Percentiles rank a stretch among this genome's conserved stretches.
phyloP scores from a whole-genome alignment of 495 filamentous ascomycete genomes.

The Podospora tetraspora region DNA sequence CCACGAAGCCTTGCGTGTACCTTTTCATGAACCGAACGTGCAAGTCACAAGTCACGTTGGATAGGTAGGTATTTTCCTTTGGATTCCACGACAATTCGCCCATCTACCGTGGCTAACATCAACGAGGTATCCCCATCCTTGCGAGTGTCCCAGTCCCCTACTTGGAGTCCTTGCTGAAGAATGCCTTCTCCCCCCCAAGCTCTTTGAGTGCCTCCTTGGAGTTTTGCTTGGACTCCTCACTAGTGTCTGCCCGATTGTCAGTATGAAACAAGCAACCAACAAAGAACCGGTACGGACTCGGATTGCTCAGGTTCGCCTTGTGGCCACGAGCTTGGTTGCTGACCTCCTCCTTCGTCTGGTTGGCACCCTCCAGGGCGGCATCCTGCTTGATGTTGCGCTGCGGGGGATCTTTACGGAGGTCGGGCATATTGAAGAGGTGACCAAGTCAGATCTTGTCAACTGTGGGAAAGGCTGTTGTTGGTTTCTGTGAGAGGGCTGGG shows the following conservation, averaged over 20 bases:
- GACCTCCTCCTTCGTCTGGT: conserved; percentile 13
- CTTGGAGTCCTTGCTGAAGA: conserved; percentile 10
- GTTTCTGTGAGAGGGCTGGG: background rate
- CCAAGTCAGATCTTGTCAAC: background rate
- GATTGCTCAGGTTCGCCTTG: conserved; percentile 15
- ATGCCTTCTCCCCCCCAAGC: conserved; percentile 6
- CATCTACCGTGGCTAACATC: background rate
- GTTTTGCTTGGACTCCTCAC: conserved; percentile 7
- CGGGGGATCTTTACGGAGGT: conserved; percentile 11
- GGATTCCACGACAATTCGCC: background rate
- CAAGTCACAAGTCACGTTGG: too few species aligned
- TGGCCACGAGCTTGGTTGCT: conserved; percentile 15
- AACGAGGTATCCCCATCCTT: background rate
- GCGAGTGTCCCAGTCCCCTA: background rate
- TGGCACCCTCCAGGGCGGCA: conserved; percentile 13
- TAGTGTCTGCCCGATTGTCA: conserved; percentile 6
- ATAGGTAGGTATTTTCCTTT: too few species aligned
- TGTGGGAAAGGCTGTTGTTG: background rate
- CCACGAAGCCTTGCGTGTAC: too few species aligned
- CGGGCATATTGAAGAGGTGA: conserved; percentile 12
- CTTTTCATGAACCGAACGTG: too few species aligned
- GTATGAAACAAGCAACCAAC: background rate
- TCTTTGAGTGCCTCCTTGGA: conserved; percentile 4
- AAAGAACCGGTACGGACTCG: conserved; percentile 1
- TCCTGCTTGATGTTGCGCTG: conserved; percentile 16